Conservation (phyloP, 2,329 filamentous ascomycete genomes). For the Raffaelea albimanens region DNA sequence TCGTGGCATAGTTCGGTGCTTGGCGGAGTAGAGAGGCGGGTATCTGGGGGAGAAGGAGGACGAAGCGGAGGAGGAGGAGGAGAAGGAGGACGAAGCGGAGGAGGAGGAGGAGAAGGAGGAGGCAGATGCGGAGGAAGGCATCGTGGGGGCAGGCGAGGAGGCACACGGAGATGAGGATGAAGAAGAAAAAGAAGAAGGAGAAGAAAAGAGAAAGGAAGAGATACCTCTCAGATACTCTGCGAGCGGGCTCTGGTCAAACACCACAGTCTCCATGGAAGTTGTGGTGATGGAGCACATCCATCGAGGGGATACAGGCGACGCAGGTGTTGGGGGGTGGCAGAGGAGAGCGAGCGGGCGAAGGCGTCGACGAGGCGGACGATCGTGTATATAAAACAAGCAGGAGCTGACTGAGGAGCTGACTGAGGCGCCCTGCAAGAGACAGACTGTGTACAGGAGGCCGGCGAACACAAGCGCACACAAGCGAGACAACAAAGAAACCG, state of each 20-base stretch:
- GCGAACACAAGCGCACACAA: not conserved
- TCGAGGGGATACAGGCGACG: not conserved
- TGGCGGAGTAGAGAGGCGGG: constrained; percentile 1
- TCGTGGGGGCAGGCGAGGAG: too few species aligned
- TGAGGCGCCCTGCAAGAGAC: too few species aligned
- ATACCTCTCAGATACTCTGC: constrained; percentile 83
- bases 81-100: not conserved
- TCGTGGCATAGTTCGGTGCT: constrained; percentile 1
- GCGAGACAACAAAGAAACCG: not conserved
- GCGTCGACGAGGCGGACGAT: too few species aligned
- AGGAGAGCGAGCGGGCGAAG: too few species aligned
- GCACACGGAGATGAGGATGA: not conserved
- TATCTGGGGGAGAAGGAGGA: constrained; percentile 1
- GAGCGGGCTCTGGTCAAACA: constrained; percentile 79
- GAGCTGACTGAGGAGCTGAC: too few species aligned
- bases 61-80: not conserved
- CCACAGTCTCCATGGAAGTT: constrained; percentile 68
- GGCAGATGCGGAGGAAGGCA: too few species aligned
- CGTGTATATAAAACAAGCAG: too few species aligned
- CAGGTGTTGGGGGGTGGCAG: too few species aligned
- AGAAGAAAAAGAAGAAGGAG: not conserved
- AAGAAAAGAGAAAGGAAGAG: constrained; percentile 17
- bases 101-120: not conserved
- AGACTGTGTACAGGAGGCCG: not conserved
- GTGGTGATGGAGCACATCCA: not conserved